These are phyloP conservation scores for Nakazawaea wickerhamii DNA, from an alignment of 805 yeast genomes.

Conservation along the genomic window DNA sequence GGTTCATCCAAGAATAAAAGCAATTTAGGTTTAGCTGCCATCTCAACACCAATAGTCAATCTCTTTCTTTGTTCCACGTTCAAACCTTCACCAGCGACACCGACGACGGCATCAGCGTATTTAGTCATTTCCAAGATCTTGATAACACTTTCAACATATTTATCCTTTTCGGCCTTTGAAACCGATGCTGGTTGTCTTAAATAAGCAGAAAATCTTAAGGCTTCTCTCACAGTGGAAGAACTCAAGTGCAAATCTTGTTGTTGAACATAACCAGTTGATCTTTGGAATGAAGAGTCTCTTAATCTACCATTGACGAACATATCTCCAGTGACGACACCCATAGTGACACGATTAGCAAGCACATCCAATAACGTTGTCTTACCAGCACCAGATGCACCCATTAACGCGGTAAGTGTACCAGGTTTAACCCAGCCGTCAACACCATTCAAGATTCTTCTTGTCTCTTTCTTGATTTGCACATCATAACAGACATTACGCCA, in stretches of 20 bases:
- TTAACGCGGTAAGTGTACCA: conserved; percentile 70
- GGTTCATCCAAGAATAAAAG: conserved; percentile 56
- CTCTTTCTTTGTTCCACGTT: conserved; percentile 52
- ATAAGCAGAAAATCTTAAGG: conserved; percentile 45
- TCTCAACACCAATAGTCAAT: conserved; percentile 51
- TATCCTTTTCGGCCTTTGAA: conserved; percentile 39
- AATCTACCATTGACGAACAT: conserved; percentile 51
- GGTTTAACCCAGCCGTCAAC: conserved; percentile 85
- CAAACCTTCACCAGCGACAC: conserved; percentile 40
- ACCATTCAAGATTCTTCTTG: conserved; percentile 53
- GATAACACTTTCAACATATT: conserved; percentile 47
- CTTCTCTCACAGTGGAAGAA: conserved; percentile 49
- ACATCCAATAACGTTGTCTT: conserved; percentile 52
- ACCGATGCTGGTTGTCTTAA: conserved; percentile 39
- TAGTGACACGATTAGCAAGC: conserved; percentile 46
- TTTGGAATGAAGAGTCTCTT: conserved; percentile 43
- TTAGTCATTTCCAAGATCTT: conserved; percentile 43
- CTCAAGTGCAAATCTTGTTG: conserved; percentile 53
- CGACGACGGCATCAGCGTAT: conserved; percentile 54
- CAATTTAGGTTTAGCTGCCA: conserved; percentile 50
- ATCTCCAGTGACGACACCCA: conserved; percentile 55
- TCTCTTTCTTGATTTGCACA: conserved; percentile 55
- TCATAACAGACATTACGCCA: conserved; percentile 76
- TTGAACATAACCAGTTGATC: conserved; percentile 55
- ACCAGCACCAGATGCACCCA: conserved; percentile 67